Conservation (phyloP, 2,329 filamentous ascomycete genomes). For the Ascochyta fabae region DNA sequence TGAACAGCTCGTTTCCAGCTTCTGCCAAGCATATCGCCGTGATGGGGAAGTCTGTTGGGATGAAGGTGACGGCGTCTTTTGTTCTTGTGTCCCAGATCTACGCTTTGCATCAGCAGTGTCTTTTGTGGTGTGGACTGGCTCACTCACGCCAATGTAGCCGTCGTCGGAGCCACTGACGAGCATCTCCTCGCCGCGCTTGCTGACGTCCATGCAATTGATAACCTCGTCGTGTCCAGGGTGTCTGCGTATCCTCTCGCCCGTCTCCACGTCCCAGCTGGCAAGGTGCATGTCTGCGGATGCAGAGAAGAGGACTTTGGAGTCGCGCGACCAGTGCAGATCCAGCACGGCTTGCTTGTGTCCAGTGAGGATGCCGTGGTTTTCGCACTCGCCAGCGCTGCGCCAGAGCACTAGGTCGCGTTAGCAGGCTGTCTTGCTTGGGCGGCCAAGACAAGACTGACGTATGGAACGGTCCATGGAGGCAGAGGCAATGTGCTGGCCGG, state of each 20-base stretch:
- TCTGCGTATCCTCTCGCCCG: constrained; percentile 87
- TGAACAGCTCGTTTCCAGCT: constrained; percentile 93
- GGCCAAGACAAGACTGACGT: constrained; percentile 59
- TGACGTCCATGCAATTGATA: constrained; percentile 91
- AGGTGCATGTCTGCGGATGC: constrained; percentile 93
- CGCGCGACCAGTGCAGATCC: constrained; percentile 95
- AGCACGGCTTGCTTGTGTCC: constrained; percentile 92
- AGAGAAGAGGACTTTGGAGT: constrained; percentile 88
- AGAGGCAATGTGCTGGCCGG: constrained; percentile 87
- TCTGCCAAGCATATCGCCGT: constrained; percentile 91
- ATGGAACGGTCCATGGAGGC: constrained; percentile 95
- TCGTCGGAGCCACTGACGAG: constrained; percentile 93
- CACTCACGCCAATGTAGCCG: constrained; percentile 74
- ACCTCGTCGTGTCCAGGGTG: constrained; percentile 94
- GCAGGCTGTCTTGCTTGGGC: constrained; percentile 17
- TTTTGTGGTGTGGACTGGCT: background rate
- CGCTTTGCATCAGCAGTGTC: constrained; percentile 24
- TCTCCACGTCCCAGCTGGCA: constrained; percentile 93
- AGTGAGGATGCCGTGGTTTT: constrained; percentile 88
- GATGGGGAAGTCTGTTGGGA: constrained; percentile 90
- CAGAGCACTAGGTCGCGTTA: constrained; percentile 73
- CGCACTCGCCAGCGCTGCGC: constrained; percentile 89
- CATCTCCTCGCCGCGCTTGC: constrained; percentile 86
- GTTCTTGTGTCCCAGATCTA: constrained; percentile 90
- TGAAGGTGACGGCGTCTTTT: constrained; percentile 85